A percentile compares a stretch with the other conserved stretches of the same genome.
Conservation (phyloP, 306 rosid species). For the Prunus mume region DNA sequence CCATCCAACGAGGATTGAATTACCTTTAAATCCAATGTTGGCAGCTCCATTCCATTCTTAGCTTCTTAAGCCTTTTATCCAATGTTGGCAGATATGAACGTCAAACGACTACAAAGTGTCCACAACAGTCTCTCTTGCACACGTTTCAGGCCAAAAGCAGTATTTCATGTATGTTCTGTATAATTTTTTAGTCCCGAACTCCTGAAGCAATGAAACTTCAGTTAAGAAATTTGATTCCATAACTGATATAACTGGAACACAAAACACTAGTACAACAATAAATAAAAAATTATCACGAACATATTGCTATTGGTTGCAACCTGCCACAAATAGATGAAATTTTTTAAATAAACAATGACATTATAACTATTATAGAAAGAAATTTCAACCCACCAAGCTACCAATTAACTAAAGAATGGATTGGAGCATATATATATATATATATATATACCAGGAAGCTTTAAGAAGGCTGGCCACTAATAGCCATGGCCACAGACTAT, state of each 20-base stretch:
- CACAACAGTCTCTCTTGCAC: background rate
- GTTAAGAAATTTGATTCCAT: background rate
- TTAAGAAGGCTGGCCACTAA: background rate
- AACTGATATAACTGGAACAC: background rate
- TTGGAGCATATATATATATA: background rate
- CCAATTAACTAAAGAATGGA: background rate
- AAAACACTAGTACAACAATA: background rate
- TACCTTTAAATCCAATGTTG: background rate
- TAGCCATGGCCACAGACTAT: background rate
- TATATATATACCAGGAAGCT: background rate
- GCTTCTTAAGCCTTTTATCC: background rate
- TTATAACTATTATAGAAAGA: background rate
- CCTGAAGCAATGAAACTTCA: background rate
- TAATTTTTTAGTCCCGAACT: background rate
- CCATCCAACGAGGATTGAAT: background rate
- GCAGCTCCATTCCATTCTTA: slow-evolving; percentile 6
- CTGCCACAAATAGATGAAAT: background rate
- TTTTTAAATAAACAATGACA: no score
- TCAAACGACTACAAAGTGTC: background rate
- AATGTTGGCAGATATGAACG: background rate
- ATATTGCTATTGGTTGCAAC: background rate
- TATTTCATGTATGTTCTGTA: background rate
- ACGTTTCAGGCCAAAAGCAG: slow-evolving; percentile 4
- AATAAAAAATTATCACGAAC: background rate
- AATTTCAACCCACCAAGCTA: background rate